Evolutionary conservation across 139 green algal genomes (phyloP).

Genomic region (Asterochloris erici): DNA sequence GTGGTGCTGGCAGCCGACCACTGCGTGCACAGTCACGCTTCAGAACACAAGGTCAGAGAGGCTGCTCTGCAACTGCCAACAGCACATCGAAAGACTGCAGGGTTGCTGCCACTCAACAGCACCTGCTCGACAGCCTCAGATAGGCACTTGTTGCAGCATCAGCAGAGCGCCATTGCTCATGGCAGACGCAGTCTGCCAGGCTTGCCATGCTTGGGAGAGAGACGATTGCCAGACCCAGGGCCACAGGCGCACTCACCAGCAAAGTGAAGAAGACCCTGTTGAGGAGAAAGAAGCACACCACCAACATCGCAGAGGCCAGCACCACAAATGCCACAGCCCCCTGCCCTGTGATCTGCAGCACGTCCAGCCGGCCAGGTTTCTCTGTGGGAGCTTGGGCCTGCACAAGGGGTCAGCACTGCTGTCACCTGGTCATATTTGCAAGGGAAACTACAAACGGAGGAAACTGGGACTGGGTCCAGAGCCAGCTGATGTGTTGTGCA

Average conservation of each 20-base stretch:
- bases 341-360: slow-evolving; percentile 30
- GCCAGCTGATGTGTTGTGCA: too few relatives aligned
- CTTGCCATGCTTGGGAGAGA: too few relatives aligned
- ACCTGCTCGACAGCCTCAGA: background rate
- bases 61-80: background rate
- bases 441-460: too few relatives aligned
- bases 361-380: too few relatives aligned
- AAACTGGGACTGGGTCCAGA: too few relatives aligned
- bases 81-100: background rate
- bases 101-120: background rate
- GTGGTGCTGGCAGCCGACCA: background rate
- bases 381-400: too few relatives aligned
- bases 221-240: too few relatives aligned
- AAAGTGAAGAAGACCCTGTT: slow-evolving; percentile 57
- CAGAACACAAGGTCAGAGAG: background rate
- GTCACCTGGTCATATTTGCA: too few relatives aligned
- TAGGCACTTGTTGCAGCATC: background rate
- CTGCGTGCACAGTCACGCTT: background rate
- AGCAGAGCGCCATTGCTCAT: too few relatives aligned
- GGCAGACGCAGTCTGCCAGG: too few relatives aligned
- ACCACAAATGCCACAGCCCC: slow-evolving; percentile 63
- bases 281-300: slow-evolving; percentile 77
- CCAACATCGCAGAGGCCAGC: slow-evolving; percentile 54
- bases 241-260: slow-evolving; percentile 30
- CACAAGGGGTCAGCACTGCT: too few relatives aligned